These are phyloP conservation scores for Mycena latifolia DNA, from an alignment of 768 basidiomycete genomes.

Conservation along the genomic window DNA sequence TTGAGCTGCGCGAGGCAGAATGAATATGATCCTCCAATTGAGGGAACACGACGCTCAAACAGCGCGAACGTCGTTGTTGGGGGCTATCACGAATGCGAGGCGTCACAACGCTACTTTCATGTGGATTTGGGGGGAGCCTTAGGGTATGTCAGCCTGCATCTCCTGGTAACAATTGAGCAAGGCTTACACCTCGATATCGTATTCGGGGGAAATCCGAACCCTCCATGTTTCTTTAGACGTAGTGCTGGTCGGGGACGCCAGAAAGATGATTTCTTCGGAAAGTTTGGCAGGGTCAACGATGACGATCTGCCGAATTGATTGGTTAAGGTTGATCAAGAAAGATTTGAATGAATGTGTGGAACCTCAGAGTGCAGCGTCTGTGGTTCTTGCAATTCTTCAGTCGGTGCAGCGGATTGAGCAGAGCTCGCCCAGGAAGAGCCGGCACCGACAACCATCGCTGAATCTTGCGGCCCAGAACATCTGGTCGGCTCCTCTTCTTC, in stretches of 20 bases:
- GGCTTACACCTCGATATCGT: slow-evolving; percentile 28
- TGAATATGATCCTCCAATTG: slow-evolving; percentile 15
- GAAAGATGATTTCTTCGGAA: slow-evolving; percentile 18
- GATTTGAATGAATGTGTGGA: not conserved
- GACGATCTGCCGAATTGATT: slow-evolving; percentile 2
- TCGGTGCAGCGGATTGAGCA: not conserved
- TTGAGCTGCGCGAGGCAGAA: not conserved
- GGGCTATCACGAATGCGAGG: slow-evolving; percentile 13
- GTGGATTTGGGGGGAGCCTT: slow-evolving; percentile 11
- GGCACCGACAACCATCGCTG: not conserved
- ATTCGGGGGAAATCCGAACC: slow-evolving; percentile 26
- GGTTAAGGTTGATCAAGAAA: not conserved
- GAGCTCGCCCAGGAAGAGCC: not conserved
- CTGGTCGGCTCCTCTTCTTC: slow-evolving; percentile 4
- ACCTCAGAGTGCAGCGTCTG: slow-evolving; percentile 6
- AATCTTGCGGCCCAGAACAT: not conserved
- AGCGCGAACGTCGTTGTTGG: slow-evolving; percentile 18
- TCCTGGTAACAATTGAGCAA: not conserved
- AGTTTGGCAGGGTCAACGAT: slow-evolving; percentile 17
- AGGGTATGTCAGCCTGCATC: not conserved
- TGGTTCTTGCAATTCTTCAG: not conserved
- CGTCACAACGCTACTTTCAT: not conserved
- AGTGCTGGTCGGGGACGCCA: slow-evolving; percentile 9
- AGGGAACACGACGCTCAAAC: slow-evolving; percentile 17
- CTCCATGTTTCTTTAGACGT: slow-evolving; percentile 15